These are phyloP conservation scores for Penicillium goetzii DNA, from an alignment of 495 filamentous ascomycete species.

Conservation along the genomic window DNA sequence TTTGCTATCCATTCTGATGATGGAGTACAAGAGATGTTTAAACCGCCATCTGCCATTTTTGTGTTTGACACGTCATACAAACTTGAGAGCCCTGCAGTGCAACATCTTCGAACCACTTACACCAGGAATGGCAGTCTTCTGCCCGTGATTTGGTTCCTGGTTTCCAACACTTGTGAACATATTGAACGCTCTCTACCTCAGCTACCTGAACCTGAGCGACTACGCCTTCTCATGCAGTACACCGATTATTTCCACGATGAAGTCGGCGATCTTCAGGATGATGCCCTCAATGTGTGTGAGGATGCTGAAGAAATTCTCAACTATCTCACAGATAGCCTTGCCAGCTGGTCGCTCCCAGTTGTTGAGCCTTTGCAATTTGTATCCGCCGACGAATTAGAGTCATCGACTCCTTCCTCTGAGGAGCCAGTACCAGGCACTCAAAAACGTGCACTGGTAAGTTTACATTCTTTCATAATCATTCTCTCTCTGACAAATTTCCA, in stretches of 20 bases:
- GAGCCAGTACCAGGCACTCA: slow-evolving; percentile 23
- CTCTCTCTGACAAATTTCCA: slow-evolving; percentile 15
- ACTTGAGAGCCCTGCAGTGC: slow-evolving; percentile 42
- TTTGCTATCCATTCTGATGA: slow-evolving; percentile 55
- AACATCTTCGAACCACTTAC: slow-evolving; percentile 48
- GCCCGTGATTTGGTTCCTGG: slow-evolving; percentile 56
- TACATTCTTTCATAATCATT: not conserved
- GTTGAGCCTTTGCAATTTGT: slow-evolving; percentile 46
- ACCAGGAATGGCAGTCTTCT: slow-evolving; percentile 45
- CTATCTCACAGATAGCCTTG: slow-evolving; percentile 41
- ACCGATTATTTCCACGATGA: slow-evolving; percentile 45
- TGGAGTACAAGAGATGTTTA: slow-evolving; percentile 42
- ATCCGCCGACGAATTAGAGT: slow-evolving; percentile 31
- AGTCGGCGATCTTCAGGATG: slow-evolving; percentile 53
- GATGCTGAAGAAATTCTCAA: slow-evolving; percentile 51
- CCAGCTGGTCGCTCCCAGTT: slow-evolving; percentile 46
- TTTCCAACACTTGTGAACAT: slow-evolving; percentile 61
- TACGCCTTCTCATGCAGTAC: slow-evolving; percentile 45
- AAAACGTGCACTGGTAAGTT: slow-evolving; percentile 46
- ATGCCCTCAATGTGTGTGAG: slow-evolving; percentile 49
- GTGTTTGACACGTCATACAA: slow-evolving; percentile 56
- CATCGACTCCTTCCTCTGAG: slow-evolving; percentile 26
- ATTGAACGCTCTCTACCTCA: slow-evolving; percentile 55
- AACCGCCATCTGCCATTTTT: slow-evolving; percentile 53
- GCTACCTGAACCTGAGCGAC: slow-evolving; percentile 40